Conservation (phyloP, 2,329 filamentous ascomycete genomes). For the Leptoxyphium fumago region DNA sequence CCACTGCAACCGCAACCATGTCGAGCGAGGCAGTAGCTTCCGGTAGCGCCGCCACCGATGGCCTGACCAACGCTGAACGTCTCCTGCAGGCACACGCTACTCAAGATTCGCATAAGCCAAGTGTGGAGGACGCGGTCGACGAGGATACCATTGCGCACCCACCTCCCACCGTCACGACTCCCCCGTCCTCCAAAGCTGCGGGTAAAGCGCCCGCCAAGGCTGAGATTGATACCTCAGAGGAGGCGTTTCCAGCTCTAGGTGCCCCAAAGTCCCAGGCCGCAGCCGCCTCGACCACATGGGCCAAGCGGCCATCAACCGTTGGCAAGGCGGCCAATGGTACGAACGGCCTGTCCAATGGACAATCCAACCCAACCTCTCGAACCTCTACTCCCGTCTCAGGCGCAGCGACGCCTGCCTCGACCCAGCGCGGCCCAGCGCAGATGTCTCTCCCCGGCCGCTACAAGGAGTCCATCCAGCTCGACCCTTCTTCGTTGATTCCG, state of each 20-base stretch:
- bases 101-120: slow-evolving; percentile 41
- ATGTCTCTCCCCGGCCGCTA: slow-evolving; percentile 73
- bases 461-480: slow-evolving; percentile 59
- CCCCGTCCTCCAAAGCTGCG: slow-evolving; percentile 47
- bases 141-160: slow-evolving; percentile 55
- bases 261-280: slow-evolving; percentile 47
- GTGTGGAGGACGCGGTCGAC: slow-evolving; percentile 67
- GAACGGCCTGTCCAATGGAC: slow-evolving; percentile 41
- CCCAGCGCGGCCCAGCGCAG: slow-evolving; percentile 23
- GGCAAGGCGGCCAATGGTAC: slow-evolving; percentile 25
- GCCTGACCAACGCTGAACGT: slow-evolving; percentile 35
- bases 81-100: slow-evolving; percentile 39
- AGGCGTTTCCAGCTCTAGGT: slow-evolving; percentile 86
- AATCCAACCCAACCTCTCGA: slow-evolving; percentile 36
- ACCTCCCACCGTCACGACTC: slow-evolving; percentile 35
- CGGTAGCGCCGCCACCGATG: slow-evolving; percentile 5
- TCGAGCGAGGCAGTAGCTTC: slow-evolving; percentile 5
- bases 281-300: slow-evolving; percentile 61
- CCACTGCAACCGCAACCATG: slow-evolving; percentile 2
- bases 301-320: slow-evolving; percentile 44
- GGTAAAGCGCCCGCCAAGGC: slow-evolving; percentile 48
- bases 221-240: slow-evolving; percentile 70
- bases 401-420: slow-evolving; percentile 32
- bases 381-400: slow-evolving; percentile 51
- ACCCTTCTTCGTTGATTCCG: slow-evolving; percentile 61